These are phyloP conservation scores for Suhomyces yuchorum DNA, from an alignment of 1,139 yeast species.

Conservation along the genomic window DNA sequence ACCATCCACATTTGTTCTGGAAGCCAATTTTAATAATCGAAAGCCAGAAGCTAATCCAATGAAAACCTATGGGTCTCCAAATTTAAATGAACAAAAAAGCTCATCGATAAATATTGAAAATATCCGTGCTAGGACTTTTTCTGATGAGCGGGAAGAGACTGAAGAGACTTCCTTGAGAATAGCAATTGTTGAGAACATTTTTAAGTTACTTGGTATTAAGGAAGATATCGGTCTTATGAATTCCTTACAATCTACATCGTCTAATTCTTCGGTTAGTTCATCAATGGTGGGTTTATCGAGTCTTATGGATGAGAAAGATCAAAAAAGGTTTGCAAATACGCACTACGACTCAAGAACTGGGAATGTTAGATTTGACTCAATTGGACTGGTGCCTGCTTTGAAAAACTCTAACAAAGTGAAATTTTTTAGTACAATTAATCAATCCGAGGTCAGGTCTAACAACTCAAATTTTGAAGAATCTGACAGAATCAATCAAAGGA, in stretches of 20 bases:
- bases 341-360: conserved; percentile 26
- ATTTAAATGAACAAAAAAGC: neutral
- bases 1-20: conserved; percentile 11
- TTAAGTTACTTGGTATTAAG: conserved; percentile 69
- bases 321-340: conserved; percentile 4
- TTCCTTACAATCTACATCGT: conserved; percentile 14
- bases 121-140: conserved; percentile 45
- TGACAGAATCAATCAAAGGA: neutral
- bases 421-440: conserved; percentile 34
- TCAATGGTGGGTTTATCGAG: conserved; percentile 34
- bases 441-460: conserved; percentile 12
- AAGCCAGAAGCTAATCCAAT: neutral
- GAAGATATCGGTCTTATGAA: conserved; percentile 25
- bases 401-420: conserved; percentile 22
- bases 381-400: conserved; percentile 17
- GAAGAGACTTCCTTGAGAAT: conserved; percentile 71
- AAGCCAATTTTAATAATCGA: conserved; percentile 8
- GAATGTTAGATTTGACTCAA: conserved; percentile 24
- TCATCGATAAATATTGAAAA: conserved; percentile 20
- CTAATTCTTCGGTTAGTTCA: conserved; percentile 28
- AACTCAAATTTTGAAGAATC: neutral
- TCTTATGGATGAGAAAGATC: conserved; percentile 23
- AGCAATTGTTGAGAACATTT: conserved; percentile 76
- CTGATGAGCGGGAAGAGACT: conserved; percentile 67
- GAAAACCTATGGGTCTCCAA: neutral